Percentiles rank a stretch among this genome's conserved stretches.
These are phyloP conservation scores for Sphaerulina musiva DNA, from an alignment of 2,329 filamentous ascomycete genomes.

Conservation along the genomic window DNA sequence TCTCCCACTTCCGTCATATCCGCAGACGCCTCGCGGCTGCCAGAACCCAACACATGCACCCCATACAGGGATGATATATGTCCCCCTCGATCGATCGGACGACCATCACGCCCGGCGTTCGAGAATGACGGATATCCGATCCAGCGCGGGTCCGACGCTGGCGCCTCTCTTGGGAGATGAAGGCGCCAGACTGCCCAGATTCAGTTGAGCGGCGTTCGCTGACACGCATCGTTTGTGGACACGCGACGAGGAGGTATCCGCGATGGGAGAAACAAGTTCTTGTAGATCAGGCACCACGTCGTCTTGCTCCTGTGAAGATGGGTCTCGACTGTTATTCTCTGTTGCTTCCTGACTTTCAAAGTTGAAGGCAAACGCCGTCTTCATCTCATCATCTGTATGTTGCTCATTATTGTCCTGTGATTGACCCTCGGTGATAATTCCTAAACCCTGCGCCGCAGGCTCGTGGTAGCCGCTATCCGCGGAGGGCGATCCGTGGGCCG, in stretches of 20 bases:
- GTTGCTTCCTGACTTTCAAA: not conserved
- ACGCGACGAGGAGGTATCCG: not conserved
- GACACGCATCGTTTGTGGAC: constrained; percentile 27
- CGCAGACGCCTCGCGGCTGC: not conserved
- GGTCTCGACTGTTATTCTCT: not conserved
- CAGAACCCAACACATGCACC: not conserved
- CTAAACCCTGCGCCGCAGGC: constrained; percentile 14
- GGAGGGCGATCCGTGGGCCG: constrained; percentile 18
- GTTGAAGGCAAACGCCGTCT: constrained; percentile 11
- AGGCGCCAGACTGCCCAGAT: constrained; percentile 19
- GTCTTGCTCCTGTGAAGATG: constrained; percentile 4
- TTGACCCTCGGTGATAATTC: constrained; percentile 6
- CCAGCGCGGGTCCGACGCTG: constrained; percentile 20
- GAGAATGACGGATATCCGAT: constrained; percentile 1
- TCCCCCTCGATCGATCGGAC: not conserved
- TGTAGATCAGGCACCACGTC: constrained; percentile 9
- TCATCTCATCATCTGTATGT: constrained; percentile 24
- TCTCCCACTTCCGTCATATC: constrained; percentile 3
- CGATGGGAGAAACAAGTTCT: constrained; percentile 4
- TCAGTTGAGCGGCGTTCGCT: constrained; percentile 24
- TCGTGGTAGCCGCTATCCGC: constrained; percentile 29
- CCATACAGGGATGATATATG: not conserved
- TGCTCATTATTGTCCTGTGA: constrained; percentile 16
- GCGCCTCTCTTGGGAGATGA: constrained; percentile 15
- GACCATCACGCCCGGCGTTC: constrained; percentile 7